Evolutionary conservation across 2,329 filamentous ascomycete genomes (phyloP).

Genomic region (Epichloe amarillans): DNA sequence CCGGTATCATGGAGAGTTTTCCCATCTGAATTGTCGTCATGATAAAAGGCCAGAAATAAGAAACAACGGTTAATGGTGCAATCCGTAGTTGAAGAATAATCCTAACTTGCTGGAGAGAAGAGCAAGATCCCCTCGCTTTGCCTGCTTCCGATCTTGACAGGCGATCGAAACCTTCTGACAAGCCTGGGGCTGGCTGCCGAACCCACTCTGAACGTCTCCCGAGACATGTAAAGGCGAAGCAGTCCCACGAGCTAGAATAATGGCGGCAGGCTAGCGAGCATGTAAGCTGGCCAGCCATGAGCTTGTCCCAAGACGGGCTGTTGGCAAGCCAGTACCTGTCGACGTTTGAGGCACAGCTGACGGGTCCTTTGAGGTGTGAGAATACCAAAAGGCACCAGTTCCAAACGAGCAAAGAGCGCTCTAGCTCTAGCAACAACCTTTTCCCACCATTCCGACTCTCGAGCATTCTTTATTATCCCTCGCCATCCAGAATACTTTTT

Average conservation of each 20-base stretch:
- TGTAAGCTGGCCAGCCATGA: constrained; percentile 5
- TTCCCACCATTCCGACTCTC: constrained; percentile 1
- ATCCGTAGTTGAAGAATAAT: constrained; percentile 2
- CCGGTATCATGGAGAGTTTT: not conserved
- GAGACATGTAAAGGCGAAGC: constrained; percentile 13
- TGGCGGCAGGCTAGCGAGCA: constrained; percentile 4
- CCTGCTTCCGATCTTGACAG: constrained; percentile 6
- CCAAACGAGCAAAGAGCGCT: not conserved
- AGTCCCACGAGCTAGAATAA: constrained; percentile 6
- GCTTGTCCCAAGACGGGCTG: constrained; percentile 10
- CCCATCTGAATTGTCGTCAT: not conserved
- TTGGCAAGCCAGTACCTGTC: constrained; percentile 5
- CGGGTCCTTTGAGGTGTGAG: constrained; percentile 1
- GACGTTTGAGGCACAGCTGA: constrained; percentile 3
- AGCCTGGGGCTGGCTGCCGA: constrained; percentile 6
- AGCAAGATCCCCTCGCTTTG: not conserved
- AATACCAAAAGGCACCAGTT: constrained; percentile 4
- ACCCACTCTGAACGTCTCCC: constrained; percentile 10
- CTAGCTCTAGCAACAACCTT: constrained; percentile 3
- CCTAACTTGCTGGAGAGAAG: not conserved
- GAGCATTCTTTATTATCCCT: constrained; percentile 7
- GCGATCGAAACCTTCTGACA: constrained; percentile 7
- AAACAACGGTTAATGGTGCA: not conserved
- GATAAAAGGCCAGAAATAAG: not conserved
- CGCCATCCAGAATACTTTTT: not conserved